These are phyloP conservation scores for Crithidia mellificae DNA, from an alignment of 208 protist species.

Conservation along the genomic window DNA sequence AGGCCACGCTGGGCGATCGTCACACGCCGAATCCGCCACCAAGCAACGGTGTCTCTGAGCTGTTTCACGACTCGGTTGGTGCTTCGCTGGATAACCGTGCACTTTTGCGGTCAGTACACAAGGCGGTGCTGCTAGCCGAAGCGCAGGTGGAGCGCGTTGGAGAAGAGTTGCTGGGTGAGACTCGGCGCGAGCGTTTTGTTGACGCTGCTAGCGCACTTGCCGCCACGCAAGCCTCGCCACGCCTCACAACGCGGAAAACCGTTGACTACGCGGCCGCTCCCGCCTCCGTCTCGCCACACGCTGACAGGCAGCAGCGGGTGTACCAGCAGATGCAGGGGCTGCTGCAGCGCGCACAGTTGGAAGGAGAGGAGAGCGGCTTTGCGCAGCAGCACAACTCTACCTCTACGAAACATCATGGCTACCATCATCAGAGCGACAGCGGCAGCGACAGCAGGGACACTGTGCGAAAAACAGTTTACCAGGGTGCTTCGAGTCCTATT, in stretches of 20 bases:
- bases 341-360: slow-evolving; percentile 13
- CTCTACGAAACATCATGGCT: too few relatives aligned
- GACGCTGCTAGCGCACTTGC: background rate
- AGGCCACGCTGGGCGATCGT: background rate
- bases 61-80: too few relatives aligned
- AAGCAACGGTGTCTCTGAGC: background rate
- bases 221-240: background rate
- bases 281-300: slow-evolving; percentile 2
- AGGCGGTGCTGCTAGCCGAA: slow-evolving; percentile 54
- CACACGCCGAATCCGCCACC: background rate
- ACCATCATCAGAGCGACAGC: too few relatives aligned
- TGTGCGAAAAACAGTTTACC: too few relatives aligned
- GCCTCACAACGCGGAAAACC: background rate
- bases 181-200: background rate
- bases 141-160: slow-evolving; percentile 44
- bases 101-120: slow-evolving; percentile 46
- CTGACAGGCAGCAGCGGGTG: slow-evolving; percentile 31
- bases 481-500: background rate
- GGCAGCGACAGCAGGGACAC: background rate
- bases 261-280: background rate
- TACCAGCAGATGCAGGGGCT: slow-evolving; percentile 44
- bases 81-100: too few relatives aligned
- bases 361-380: background rate
- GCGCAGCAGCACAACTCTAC: background rate
- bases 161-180: background rate